These are phyloP conservation scores for Russula dissimulans DNA, from an alignment of 768 basidiomycete species.

Conservation along the genomic window DNA sequence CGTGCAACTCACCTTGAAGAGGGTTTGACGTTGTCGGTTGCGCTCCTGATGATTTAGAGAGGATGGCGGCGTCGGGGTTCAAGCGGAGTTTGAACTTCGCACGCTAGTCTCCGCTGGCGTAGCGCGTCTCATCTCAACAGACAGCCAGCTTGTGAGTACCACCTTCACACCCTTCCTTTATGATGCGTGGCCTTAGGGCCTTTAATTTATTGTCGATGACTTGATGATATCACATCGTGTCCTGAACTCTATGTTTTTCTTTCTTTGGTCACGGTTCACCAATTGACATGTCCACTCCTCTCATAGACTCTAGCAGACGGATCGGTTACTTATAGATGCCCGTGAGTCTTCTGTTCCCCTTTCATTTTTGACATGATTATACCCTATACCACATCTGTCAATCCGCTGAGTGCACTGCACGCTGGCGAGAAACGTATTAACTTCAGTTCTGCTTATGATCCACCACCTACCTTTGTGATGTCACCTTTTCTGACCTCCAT, in stretches of 20 bases:
- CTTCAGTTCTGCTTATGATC: conserved; percentile 22
- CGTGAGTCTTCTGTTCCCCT: conserved; percentile 4
- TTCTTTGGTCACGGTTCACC: neutral
- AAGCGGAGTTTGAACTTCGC: conserved; percentile 10
- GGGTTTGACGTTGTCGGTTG: conserved; percentile 26
- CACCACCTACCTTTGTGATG: neutral
- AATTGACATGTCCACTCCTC: neutral
- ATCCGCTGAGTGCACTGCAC: conserved; percentile 37
- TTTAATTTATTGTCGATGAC: conserved; percentile 63
- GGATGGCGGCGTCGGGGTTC: neutral
- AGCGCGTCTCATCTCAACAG: neutral
- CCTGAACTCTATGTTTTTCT: conserved; percentile 32
- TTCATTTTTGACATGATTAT: conserved; percentile 26
- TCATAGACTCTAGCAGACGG: neutral
- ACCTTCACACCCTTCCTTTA: conserved; percentile 12
- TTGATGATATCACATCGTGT: conserved; percentile 42
- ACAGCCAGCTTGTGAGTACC: conserved; percentile 10
- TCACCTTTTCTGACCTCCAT: neutral
- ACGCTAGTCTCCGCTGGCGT: neutral
- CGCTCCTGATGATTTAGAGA: conserved; percentile 1
- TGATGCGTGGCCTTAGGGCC: conserved; percentile 41
- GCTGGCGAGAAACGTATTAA: conserved; percentile 24
- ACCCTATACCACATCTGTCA: conserved; percentile 39
- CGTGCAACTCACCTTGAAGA: conserved; percentile 59
- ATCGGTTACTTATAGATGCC: neutral